A percentile compares a stretch with the other conserved stretches of the same genome.
These are phyloP conservation scores for Ascochyta koolunga DNA, from an alignment of 2,329 filamentous ascomycete species.

Conservation along the genomic window DNA sequence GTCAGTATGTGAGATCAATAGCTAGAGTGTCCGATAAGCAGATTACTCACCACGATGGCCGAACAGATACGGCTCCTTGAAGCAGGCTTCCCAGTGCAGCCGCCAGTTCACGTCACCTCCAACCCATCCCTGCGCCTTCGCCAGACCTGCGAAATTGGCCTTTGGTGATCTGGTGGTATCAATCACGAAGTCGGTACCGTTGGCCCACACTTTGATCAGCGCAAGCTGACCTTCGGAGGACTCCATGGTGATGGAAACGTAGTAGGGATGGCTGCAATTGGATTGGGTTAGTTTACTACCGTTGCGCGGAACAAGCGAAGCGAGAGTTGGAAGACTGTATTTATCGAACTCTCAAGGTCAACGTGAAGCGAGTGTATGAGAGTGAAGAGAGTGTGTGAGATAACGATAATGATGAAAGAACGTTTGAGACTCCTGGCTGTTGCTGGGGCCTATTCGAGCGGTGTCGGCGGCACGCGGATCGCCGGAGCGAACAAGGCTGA, in stretches of 20 bases:
- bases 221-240: conserved; percentile 14
- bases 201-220: conserved; percentile 21
- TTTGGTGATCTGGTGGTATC: conserved; percentile 18
- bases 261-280: background rate
- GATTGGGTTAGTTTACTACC: background rate
- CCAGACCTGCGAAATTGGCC: conserved; percentile 32
- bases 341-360: background rate
- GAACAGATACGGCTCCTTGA: conserved; percentile 21
- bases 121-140: conserved; percentile 26
- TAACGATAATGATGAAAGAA: background rate
- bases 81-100: conserved; percentile 24
- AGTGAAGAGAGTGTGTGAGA: too few relatives aligned
- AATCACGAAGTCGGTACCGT: conserved; percentile 17
- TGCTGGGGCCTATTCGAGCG: conserved; percentile 1
- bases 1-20: background rate
- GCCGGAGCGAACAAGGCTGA: conserved; percentile 1
- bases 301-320: background rate
- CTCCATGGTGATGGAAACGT: conserved; percentile 2
- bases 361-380: background rate
- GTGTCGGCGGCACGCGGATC: conserved; percentile 2
- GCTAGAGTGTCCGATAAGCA: background rate
- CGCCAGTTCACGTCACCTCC: conserved; percentile 24
- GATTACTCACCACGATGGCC: conserved; percentile 12
- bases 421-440: background rate
- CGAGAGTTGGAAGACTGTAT: background rate